Base-by-base conservation (phyloP, 768 basidiomycete genomes). In the Daedaleopsis nitida region DNA sequence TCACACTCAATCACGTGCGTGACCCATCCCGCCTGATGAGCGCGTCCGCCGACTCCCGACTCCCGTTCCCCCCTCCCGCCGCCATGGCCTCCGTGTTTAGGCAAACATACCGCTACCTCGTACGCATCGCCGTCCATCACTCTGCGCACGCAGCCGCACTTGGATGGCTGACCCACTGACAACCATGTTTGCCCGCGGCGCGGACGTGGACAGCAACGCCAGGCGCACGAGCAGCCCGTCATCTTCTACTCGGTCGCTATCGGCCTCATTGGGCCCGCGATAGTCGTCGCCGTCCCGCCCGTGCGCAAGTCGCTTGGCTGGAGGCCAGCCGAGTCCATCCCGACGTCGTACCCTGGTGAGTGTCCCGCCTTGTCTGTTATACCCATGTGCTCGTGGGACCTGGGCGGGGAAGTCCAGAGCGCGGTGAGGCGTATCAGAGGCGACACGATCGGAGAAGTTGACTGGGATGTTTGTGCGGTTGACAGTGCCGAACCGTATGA, bases 161-260 rank as follows among this genome's bases (percentile, higher is more conserved):
- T 10, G n/a, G n/a, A n/a, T n/a, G n/a, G 10, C 6, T 43, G 10
- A 11, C 12, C 32, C 39, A n/a, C n/a, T n/a, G n/a, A n/a, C n/a
- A n/a, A n/a, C n/a, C n/a, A n/a, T n/a, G n/a, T n/a, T n/a, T n/a
- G n/a, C n/a, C n/a, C n/a, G n/a, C n/a, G n/a, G n/a, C n/a, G n/a
- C n/a, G n/a, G n/a, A 6, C 21, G 11, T 11, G 50, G 35, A 35
- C 52, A 96, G 94, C 92, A 94, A 93, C 85, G 89, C 50, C 85
- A 88, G 67, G 92, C 94, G 39, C 94, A 96, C 76, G 94, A 96
- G 76, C 86, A 84, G 69, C 94, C 94, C 32, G 91, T 93, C 73
- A 84, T 95, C 73, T 95, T 95, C 80, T 96, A 87, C 76, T 94
- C 94, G 12, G 81, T 87, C 71, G 74, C 87, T 51, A 76, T 96